Evolutionary conservation across 371 early-diverging fungal species (phyloP).

Genomic region (Coelomomyces lativittatus): DNA sequence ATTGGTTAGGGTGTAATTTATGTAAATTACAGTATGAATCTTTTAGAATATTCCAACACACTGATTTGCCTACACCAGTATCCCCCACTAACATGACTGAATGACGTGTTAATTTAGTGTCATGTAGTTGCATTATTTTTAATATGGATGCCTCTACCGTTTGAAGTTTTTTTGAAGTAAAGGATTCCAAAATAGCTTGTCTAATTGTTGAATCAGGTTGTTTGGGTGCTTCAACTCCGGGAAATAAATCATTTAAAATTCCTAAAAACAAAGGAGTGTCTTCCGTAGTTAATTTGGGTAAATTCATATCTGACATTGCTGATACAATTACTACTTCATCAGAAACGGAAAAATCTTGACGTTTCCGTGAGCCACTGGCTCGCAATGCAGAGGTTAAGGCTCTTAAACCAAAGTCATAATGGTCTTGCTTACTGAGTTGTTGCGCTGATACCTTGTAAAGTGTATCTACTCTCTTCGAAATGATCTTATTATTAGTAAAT

Average conservation of each 20-base stretch:
- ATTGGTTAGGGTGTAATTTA: slow-evolving; percentile 11
- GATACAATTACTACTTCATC: slow-evolving; percentile 22
- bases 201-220: neutral
- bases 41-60: slow-evolving; percentile 24
- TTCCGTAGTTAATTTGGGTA: slow-evolving; percentile 28
- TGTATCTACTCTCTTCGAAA: slow-evolving; percentile 33
- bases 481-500: slow-evolving; percentile 22
- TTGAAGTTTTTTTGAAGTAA: slow-evolving; percentile 4
- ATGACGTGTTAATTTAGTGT: slow-evolving; percentile 23
- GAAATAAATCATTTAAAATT: slow-evolving; percentile 30
- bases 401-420: slow-evolving; percentile 38
- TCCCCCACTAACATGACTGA: slow-evolving; percentile 32
- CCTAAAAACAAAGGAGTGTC: slow-evolving; percentile 27
- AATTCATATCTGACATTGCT: slow-evolving; percentile 22
- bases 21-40: slow-evolving; percentile 9
- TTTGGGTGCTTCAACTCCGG: slow-evolving; percentile 11
- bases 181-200: slow-evolving; percentile 1
- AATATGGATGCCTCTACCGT: slow-evolving; percentile 8
- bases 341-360: slow-evolving; percentile 10
- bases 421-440: slow-evolving; percentile 36
- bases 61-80: slow-evolving; percentile 26
- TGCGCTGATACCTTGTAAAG: slow-evolving; percentile 24
- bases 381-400: slow-evolving; percentile 23
- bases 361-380: slow-evolving; percentile 17
- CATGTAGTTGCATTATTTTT: slow-evolving; percentile 30